Evolutionary conservation across 1,284 basidiomycete species (phyloP).

Genomic region (Meira miltonrushii): DNA sequence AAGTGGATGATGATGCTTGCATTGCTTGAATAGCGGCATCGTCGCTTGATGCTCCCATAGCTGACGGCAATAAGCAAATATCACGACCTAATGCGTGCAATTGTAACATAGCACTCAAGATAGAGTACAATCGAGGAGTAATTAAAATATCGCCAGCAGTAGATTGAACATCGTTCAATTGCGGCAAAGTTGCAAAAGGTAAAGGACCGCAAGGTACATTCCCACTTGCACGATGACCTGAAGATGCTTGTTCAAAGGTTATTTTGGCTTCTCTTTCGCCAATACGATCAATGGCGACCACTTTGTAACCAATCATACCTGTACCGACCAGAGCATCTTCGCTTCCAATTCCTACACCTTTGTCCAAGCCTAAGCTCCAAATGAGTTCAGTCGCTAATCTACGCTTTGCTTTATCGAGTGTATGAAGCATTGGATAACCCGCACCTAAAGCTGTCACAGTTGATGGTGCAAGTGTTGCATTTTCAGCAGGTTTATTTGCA

Average conservation of each 20-base stretch:
- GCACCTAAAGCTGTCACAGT: slow-evolving; percentile 38
- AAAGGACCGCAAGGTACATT: slow-evolving; percentile 40
- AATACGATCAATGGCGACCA: slow-evolving; percentile 25
- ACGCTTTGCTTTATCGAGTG: slow-evolving; percentile 31
- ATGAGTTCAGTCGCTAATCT: slow-evolving; percentile 41
- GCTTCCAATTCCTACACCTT: slow-evolving; percentile 30
- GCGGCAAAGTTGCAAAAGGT: slow-evolving; percentile 31
- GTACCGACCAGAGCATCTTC: slow-evolving; percentile 21
- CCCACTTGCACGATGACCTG: slow-evolving; percentile 16
- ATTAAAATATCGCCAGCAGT: slow-evolving; percentile 22
- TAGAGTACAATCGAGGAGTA: slow-evolving; percentile 47
- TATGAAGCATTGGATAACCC: slow-evolving; percentile 43
- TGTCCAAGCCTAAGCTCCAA: slow-evolving; percentile 31
- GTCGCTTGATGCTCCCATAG: slow-evolving; percentile 18
- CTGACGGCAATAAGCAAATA: slow-evolving; percentile 42
- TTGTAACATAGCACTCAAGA: slow-evolving; percentile 50
- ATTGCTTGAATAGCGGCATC: slow-evolving; percentile 16
- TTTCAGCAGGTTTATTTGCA: slow-evolving; percentile 1
- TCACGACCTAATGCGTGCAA: slow-evolving; percentile 50
- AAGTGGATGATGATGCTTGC: slow-evolving; percentile 51
- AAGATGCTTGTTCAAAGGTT: slow-evolving; percentile 31
- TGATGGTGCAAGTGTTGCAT: slow-evolving; percentile 23
- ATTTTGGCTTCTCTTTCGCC: slow-evolving; percentile 25
- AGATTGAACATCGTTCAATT: slow-evolving; percentile 15
- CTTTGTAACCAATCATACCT: slow-evolving; percentile 42